Percentiles rank a stretch among this genome's conserved stretches.
Conservation (phyloP, 371 early-diverging fungal genomes). For the Mucor lusitanicus region DNA sequence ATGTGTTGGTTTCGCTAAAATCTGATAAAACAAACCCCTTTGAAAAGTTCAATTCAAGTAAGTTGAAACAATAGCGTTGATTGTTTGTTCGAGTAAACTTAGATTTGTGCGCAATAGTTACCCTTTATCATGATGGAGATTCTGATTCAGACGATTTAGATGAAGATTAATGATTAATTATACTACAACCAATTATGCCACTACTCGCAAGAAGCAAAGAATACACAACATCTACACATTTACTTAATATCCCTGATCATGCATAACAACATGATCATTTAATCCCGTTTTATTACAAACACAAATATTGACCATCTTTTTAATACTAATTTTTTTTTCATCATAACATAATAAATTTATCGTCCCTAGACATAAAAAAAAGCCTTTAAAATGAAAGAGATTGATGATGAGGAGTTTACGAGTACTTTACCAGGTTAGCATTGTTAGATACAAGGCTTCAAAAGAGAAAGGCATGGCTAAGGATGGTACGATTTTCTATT, state of each 20-base stretch:
- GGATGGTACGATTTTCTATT: no score
- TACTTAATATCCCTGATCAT: neutral
- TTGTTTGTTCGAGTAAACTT: neutral
- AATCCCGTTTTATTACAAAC: neutral
- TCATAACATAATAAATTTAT: no score
- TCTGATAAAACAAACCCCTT: constrained; percentile 28
- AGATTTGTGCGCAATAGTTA: constrained; percentile 37
- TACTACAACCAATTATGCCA: neutral
- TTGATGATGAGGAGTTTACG: no score
- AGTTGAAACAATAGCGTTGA: neutral
- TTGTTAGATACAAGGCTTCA: no score
- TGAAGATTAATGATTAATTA: neutral
- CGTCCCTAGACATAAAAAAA: no score
- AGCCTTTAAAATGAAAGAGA: no score
- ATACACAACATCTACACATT: neutral
- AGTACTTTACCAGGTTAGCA: no score
- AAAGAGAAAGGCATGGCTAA: no score
- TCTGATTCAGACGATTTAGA: constrained; percentile 38
- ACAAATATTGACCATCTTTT: neutral
- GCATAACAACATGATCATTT: neutral
- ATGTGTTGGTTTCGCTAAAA: constrained; percentile 19
- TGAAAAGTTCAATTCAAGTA: constrained; percentile 37
- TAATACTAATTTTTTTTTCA: neutral
- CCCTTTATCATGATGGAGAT: constrained; percentile 65
- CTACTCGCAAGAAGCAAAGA: neutral